A percentile compares a stretch with the other conserved stretches of the same genome.
phyloP scores from a whole-genome alignment of 2,329 filamentous ascomycete genomes.

The Exophiala phaeomuriformis region DNA sequence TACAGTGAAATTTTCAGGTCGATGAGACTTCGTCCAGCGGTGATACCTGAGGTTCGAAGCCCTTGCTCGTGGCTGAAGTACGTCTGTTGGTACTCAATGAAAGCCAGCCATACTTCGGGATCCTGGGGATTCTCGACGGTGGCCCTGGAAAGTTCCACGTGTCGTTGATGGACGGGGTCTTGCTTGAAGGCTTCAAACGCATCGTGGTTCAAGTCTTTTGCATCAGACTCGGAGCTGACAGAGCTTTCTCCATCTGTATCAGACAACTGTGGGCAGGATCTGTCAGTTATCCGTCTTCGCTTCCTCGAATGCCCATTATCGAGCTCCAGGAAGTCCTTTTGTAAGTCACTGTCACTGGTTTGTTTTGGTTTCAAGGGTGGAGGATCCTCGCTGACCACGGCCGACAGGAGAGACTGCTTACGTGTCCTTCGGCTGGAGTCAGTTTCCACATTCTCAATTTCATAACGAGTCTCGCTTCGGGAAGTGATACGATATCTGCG shows the following conservation, averaged over 20 bases:
- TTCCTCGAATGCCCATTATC: constrained; percentile 19
- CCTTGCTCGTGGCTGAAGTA: constrained; percentile 37
- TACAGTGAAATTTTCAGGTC: constrained; percentile 76
- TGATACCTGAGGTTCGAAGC: constrained; percentile 30
- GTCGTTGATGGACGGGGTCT: constrained; percentile 33
- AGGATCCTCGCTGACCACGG: constrained; percentile 22
- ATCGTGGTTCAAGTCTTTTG: constrained; percentile 39
- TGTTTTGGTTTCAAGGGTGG: constrained; percentile 25
- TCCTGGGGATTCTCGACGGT: constrained; percentile 62
- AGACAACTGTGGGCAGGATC: constrained; percentile 29
- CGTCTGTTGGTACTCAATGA: constrained; percentile 72
- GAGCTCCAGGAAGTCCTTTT: constrained; percentile 33
- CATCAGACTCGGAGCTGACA: constrained; percentile 35
- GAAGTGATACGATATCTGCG: constrained; percentile 59
- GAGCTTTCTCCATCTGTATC: constrained; percentile 43
- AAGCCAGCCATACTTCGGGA: constrained; percentile 63
- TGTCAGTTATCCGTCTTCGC: constrained; percentile 19
- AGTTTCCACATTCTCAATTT: constrained; percentile 34
- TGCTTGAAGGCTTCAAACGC: constrained; percentile 44
- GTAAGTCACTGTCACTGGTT: constrained; percentile 22
- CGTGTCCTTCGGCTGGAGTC: constrained; percentile 32
- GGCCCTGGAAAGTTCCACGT: constrained; percentile 53
- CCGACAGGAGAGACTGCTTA: constrained; percentile 36
- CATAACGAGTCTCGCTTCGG: constrained; percentile 48
- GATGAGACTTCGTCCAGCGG: constrained; percentile 53